Evolutionary conservation across 306 rosid genomes (phyloP).

Genomic region (Mucuna pruriens): DNA sequence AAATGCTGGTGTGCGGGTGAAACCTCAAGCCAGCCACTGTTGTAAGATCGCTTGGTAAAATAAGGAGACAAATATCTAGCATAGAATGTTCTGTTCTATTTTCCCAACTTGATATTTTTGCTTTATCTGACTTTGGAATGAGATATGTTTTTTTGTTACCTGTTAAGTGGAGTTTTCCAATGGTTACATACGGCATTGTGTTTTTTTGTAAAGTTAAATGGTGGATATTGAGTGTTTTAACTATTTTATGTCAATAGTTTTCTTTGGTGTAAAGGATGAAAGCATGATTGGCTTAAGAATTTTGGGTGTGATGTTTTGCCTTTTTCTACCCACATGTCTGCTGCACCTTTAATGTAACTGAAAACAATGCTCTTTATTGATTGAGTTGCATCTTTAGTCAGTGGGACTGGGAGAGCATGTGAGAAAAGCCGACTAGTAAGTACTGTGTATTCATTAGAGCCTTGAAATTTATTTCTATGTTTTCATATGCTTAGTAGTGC

Average conservation of each 20-base stretch:
- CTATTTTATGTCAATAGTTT: neutral
- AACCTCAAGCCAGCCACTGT: slow-evolving; percentile 58
- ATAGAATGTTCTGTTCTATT: slow-evolving; percentile 22
- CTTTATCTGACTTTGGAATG: neutral
- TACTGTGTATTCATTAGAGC: neutral
- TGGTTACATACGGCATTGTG: neutral
- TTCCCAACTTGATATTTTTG: slow-evolving; percentile 4
- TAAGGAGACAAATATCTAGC: slow-evolving; percentile 39
- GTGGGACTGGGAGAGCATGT: neutral
- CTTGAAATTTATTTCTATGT: neutral
- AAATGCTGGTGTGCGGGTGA: slow-evolving; percentile 57
- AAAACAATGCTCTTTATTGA: neutral
- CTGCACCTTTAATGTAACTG: slow-evolving; percentile 1
- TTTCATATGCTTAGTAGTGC: neutral
- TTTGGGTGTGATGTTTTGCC: neutral
- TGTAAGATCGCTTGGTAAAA: slow-evolving; percentile 51
- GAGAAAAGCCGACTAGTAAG: neutral
- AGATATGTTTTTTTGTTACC: neutral
- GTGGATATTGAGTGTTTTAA: neutral
- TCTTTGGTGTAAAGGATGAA: neutral
- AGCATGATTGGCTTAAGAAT: neutral
- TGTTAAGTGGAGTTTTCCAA: neutral
- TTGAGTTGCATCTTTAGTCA: neutral
- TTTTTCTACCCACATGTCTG: neutral
- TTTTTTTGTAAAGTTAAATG: neutral